A percentile compares a stretch with the other conserved stretches of the same genome.
phyloP scores from a whole-genome alignment of 495 filamentous ascomycete genomes.

The Neurospora intermedia region DNA sequence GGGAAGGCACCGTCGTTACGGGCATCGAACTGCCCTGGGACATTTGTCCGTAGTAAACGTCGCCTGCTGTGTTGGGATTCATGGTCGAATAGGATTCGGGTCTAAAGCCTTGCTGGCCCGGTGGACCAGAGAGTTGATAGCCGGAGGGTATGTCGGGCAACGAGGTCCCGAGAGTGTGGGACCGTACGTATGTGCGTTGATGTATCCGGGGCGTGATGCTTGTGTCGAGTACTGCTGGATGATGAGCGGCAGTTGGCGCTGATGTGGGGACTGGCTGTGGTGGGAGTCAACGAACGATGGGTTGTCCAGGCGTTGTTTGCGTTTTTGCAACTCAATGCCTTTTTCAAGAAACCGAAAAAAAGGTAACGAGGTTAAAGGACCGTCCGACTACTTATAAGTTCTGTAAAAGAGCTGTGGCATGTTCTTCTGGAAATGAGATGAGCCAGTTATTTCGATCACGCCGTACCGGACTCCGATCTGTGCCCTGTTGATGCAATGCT shows the following conservation, averaged over 20 bases:
- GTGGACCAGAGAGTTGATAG: constrained; percentile 29
- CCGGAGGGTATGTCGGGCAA: constrained; percentile 35
- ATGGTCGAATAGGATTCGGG: constrained; percentile 62
- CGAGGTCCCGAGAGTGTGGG: constrained; percentile 40
- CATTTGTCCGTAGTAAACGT: constrained; percentile 77
- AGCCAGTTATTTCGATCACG: neutral
- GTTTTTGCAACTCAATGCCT: neutral
- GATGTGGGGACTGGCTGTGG: neutral
- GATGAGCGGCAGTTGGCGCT: neutral
- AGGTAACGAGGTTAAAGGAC: neutral
- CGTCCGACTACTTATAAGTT: neutral
- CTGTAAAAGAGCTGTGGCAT: neutral
- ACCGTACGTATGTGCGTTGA: constrained; percentile 6
- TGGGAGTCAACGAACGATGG: neutral
- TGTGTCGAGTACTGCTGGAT: neutral
- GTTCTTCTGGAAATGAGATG: neutral
- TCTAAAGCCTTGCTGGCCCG: constrained; percentile 31
- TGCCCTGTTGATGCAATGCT: neutral
- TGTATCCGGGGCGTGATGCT: neutral
- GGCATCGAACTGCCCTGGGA: constrained; percentile 71
- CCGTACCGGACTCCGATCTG: neutral
- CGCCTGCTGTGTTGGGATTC: constrained; percentile 68
- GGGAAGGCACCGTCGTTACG: constrained; percentile 70
- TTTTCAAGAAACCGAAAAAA: neutral
- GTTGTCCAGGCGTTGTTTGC: neutral